These are phyloP conservation scores for Leccinum subatratum DNA, from an alignment of 1,284 basidiomycete species.

Conservation along the genomic window DNA sequence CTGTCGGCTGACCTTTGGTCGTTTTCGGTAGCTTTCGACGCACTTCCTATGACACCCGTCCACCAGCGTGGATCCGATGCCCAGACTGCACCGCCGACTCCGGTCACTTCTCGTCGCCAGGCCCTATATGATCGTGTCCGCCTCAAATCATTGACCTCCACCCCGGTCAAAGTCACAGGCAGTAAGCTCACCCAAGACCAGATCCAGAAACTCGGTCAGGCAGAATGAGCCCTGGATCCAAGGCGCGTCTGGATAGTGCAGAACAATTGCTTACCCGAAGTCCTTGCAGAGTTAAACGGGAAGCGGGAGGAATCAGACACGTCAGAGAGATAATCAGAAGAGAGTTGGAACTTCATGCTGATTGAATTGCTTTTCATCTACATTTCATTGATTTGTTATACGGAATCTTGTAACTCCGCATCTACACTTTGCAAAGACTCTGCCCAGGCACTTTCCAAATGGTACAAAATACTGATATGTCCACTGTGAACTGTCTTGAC, in stretches of 20 bases:
- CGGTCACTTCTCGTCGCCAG: conserved; percentile 65
- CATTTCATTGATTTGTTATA: conserved; percentile 21
- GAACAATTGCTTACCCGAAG: conserved; percentile 60
- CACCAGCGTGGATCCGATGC: conserved; percentile 55
- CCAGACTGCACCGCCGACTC: conserved; percentile 57
- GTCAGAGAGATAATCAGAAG: conserved; percentile 73
- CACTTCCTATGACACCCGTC: conserved; percentile 60
- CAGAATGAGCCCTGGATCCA: conserved; percentile 48
- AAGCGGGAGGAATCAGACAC: conserved; percentile 66
- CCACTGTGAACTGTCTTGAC: conserved; percentile 41
- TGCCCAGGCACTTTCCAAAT: conserved; percentile 43
- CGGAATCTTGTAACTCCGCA: conserved; percentile 12
- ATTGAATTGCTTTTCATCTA: conserved; percentile 35
- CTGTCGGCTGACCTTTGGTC: too few relatives aligned
- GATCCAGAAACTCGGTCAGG: conserved; percentile 65
- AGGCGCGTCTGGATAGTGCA: conserved; percentile 47
- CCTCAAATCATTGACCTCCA: conserved; percentile 60
- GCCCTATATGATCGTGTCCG: conserved; percentile 76
- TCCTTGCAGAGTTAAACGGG: conserved; percentile 61
- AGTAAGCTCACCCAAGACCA: conserved; percentile 57
- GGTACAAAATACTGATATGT: conserved; percentile 42
- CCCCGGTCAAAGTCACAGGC: conserved; percentile 48
- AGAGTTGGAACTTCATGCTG: conserved; percentile 61
- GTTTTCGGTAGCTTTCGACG: conserved; percentile 14
- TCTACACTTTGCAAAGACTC: conserved; percentile 34